Base-by-base conservation (phyloP, 352 stramenopile species). In the Phytophthora fragariaefolia region DNA sequence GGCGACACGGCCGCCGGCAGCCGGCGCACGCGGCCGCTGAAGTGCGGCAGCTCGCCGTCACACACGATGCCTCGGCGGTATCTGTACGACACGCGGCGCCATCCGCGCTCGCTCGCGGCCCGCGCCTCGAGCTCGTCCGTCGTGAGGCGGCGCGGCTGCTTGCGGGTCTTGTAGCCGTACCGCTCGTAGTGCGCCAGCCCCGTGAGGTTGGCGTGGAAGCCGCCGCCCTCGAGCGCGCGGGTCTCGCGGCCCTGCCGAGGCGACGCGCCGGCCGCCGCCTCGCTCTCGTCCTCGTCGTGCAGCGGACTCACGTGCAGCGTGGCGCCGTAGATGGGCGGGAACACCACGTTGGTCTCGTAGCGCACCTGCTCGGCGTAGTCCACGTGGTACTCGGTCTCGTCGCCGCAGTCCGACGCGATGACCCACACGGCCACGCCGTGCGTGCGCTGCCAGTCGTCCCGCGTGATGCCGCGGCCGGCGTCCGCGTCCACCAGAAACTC, bases 351-450 rank as follows among this genome's bases (percentile, higher is more conserved):
- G n/a, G 83, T 89, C 72, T 91, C 79, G 63, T 74, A 91, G 43
- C 83, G 77, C 43, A 91, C 78, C 67, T 84, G 80, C 63, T 91
- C 83, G 12, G 83, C 83, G 55, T 91, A 91, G 69, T 91, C 83
- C 26, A 91, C 67, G 56, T 91, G 83, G 42, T 91, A 91, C 56
- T 86, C 77, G 22, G 82, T 87, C 69, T 86, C 76, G 69, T 88
- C 80, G 34, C 83, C 46, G 52, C 71, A 83, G 67, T 81, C 78
- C 8, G 80, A 91, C 7, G 83, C 78, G 57, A 91, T 86, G 36
- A 91, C 80, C 83, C 83, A 91, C 7, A 90, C 79, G 12, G 80
- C 83, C 10, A 89, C 80, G 20, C 83, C 82, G 43, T 87, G 75
- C 22, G 74, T 79, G 13, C 53, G 43, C 17, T 47, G 26, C 80